Percentiles rank a stretch among this genome's conserved stretches.
Evolutionary conservation across 176 grass and related monocot genomes (phyloP).

Genomic region (Oryza officinalis): DNA sequence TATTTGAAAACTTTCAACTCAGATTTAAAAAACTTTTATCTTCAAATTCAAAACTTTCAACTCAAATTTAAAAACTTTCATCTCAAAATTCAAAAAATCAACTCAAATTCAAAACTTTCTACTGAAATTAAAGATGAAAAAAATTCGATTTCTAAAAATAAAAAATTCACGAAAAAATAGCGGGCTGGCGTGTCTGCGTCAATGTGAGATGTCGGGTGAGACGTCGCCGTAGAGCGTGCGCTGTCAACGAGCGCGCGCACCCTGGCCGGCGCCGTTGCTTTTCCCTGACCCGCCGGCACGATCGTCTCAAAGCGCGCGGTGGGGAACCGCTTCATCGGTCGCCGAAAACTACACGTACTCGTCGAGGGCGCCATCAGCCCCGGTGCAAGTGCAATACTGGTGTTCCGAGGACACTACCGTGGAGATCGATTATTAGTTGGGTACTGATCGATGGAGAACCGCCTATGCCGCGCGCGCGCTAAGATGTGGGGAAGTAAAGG

Average conservation of each 20-base stretch:
- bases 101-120: too few relatives aligned
- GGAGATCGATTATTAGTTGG: slow-evolving; percentile 4
- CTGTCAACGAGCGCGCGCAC: background rate
- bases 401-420: background rate
- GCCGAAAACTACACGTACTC: background rate
- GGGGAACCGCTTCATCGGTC: background rate
- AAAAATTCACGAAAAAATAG: too few relatives aligned
- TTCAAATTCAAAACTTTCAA: too few relatives aligned
- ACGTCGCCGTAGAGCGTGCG: background rate
- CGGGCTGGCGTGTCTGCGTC: too few relatives aligned
- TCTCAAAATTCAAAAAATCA: too few relatives aligned
- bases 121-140: too few relatives aligned
- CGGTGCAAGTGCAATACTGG: background rate
- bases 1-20: too few relatives aligned
- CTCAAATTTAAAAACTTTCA: too few relatives aligned
- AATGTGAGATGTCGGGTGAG: background rate
- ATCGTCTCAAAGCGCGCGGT: background rate
- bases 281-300: background rate
- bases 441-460: background rate
- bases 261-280: background rate
- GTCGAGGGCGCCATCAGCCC: background rate
- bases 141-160: too few relatives aligned
- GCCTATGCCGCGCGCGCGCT: background rate
- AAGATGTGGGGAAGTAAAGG: too few relatives aligned
- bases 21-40: too few relatives aligned